A percentile compares a stretch with the other conserved stretches of the same genome.
phyloP scores from a whole-genome alignment of 73 alveolate genomes.

The Blepharisma stoltei region DNA sequence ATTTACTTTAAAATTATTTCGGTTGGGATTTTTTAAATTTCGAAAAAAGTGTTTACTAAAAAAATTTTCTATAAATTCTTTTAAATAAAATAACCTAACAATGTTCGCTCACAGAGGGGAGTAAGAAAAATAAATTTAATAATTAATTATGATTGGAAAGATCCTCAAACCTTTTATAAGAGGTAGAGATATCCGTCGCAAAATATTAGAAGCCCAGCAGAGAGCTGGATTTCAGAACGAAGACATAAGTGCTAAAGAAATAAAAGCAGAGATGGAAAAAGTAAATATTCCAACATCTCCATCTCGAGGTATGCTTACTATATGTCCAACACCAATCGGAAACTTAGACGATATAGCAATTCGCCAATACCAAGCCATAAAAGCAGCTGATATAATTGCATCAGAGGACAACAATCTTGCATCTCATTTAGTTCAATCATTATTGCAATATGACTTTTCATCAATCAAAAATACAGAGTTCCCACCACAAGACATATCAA shows the following conservation, averaged over 20 bases:
- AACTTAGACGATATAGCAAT: constrained; percentile 67
- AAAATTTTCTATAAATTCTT: too few species aligned
- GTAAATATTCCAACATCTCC: background rate
- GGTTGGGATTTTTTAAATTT: too few species aligned
- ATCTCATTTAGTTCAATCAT: constrained; percentile 66
- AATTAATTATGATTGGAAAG: too few species aligned
- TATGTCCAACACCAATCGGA: constrained; percentile 90
- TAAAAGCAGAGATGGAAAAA: constrained; percentile 33
- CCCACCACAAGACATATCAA: constrained; percentile 48
- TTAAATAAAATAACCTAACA: too few species aligned
- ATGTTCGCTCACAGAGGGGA: too few species aligned
- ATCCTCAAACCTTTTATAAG: too few species aligned
- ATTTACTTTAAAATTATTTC: too few species aligned
- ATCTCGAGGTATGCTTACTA: constrained; percentile 47
- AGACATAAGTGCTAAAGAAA: background rate
- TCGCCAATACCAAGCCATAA: constrained; percentile 67
- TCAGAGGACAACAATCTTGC: constrained; percentile 80
- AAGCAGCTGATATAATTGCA: constrained; percentile 73
- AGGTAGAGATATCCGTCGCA: too few species aligned
- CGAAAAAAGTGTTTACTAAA: too few species aligned
- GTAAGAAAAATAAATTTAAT: too few species aligned
- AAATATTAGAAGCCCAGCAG: too few species aligned
- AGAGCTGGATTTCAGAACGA: too few species aligned
- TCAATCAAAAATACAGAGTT: constrained; percentile 48
- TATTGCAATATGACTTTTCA: constrained; percentile 48